Percentiles rank a stretch among this genome's conserved stretches.
Conservation (phyloP, 164 flowering plant species). For the Umbilicus rupestris region DNA sequence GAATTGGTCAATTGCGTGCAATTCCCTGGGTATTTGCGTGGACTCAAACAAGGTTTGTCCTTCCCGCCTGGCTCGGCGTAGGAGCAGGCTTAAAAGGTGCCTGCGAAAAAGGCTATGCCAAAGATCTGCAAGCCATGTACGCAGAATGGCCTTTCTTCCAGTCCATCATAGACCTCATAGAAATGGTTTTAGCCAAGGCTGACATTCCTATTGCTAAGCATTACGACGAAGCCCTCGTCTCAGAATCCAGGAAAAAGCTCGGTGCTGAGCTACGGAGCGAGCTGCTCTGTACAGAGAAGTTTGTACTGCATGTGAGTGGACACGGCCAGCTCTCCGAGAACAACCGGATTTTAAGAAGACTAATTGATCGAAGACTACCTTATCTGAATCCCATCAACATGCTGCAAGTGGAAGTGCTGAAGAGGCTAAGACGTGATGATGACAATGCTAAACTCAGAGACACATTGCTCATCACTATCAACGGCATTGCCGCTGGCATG, state of each 20-base stretch:
- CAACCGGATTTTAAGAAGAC: slow-evolving; percentile 55
- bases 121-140: slow-evolving; percentile 75
- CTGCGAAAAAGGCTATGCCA: slow-evolving; percentile 65
- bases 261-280: slow-evolving; percentile 66
- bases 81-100: slow-evolving; percentile 78
- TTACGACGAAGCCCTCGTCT: slow-evolving; percentile 81
- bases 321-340: slow-evolving; percentile 69
- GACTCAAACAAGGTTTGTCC: slow-evolving; percentile 91
- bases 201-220: slow-evolving; percentile 72
- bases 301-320: slow-evolving; percentile 60
- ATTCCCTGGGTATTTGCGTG: slow-evolving; percentile 96
- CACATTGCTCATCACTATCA: slow-evolving; percentile 82
- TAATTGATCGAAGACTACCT: slow-evolving; percentile 80
- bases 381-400: slow-evolving; percentile 79
- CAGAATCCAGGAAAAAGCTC: slow-evolving; percentile 46
- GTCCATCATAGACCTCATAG: slow-evolving; percentile 78
- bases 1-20: slow-evolving; percentile 83
- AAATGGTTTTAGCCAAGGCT: slow-evolving; percentile 90
- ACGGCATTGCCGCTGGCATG: slow-evolving; percentile 98
- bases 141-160: slow-evolving; percentile 96
- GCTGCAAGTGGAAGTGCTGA: slow-evolving; percentile 80
- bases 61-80: slow-evolving; percentile 96
- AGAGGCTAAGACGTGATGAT: slow-evolving; percentile 66
- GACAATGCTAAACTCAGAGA: slow-evolving; percentile 73
- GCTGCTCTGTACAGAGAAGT: slow-evolving; percentile 53